Evolutionary conservation across 345 rosid species (phyloP), one percentile per base, ranked within the genome.

Genomic region (Mallotus nudiflorus): DNA sequence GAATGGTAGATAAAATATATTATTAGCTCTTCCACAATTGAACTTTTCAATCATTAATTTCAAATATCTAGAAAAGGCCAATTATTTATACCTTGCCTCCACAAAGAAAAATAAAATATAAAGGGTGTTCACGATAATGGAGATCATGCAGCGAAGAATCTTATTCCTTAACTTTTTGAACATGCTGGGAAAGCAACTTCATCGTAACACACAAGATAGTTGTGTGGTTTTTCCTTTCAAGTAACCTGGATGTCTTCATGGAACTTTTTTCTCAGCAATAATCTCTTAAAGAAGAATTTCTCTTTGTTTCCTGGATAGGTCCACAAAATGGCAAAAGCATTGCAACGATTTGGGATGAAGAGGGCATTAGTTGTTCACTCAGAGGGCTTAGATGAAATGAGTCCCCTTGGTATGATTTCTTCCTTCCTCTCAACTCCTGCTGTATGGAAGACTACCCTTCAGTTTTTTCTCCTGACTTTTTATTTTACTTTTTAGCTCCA

Each of bases 341-440:
- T 96, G 76, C 97, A 92, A 80, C 66, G 84, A 40, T 89, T 92
- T 86, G 99, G 99, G 70, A 80, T 87, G 97, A 88, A 85, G 82
- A 85, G 97, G 87, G 95, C 97, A 7, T 77, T 96, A 37, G 97
- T 96, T 73, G 98, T 91, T 69, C 99, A 92, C 79, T 96, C 97
- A 18, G 91, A 83, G 75, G 99, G 99, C 67, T 78, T 96, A 61
- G 99, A 92, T 73, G 99, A 96, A 84, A 96, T 96, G 80, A 96
- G 97, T 79, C 96, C 99, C 29, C 86, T 91, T 0, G 96, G 99
- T 89, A 80, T 74, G 82, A 62, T 70, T 61, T 24, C 39, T 73
- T 39, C 31, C n/a, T 19, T 65, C 60, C 9, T 20, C 22, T 55
- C 49, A 59, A 24, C 14, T 10, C 50, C n/a, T 9, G 20, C 51